phyloP scores from a whole-genome alignment of 164 flowering plant species.

The Macadamia integrifolia region DNA sequence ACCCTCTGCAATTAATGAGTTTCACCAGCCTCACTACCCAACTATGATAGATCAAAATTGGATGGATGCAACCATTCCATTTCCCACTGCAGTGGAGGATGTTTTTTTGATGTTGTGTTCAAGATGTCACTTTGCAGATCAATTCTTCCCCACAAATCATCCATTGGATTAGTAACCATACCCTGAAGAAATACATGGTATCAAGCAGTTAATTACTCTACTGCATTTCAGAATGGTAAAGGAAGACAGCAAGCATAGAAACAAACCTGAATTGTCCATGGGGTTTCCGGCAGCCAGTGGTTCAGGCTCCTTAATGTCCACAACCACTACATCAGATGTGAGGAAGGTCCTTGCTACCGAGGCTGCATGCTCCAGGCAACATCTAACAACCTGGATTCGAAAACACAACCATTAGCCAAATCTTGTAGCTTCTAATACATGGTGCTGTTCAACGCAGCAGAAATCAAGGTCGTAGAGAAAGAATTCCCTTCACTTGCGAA shows the following conservation, averaged over 20 bases:
- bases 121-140: too few species aligned
- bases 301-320: constrained; percentile 85
- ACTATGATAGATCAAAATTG: not conserved
- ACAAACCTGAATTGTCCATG: constrained; percentile 75
- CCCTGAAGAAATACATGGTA: constrained; percentile 10
- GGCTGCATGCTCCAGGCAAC: constrained; percentile 90
- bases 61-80: not conserved
- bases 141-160: too few species aligned
- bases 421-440: not conserved
- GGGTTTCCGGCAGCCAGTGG: constrained; percentile 64
- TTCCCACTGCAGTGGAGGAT: not conserved
- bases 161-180: constrained; percentile 21
- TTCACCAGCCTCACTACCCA: too few species aligned
- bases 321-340: constrained; percentile 87
- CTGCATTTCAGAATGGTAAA: too few species aligned
- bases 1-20: too few species aligned
- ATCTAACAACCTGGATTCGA: constrained; percentile 65
- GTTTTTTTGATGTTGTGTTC: constrained; percentile 7
- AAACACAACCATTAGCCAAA: not conserved
- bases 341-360: constrained; percentile 87
- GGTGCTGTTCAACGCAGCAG: not conserved
- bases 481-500: too few species aligned
- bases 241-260: not conserved
- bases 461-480: too few species aligned
- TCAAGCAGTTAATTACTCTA: not conserved